Conservation (phyloP, 2,329 filamentous ascomycete genomes). For the Tolypocladium paradoxum region DNA sequence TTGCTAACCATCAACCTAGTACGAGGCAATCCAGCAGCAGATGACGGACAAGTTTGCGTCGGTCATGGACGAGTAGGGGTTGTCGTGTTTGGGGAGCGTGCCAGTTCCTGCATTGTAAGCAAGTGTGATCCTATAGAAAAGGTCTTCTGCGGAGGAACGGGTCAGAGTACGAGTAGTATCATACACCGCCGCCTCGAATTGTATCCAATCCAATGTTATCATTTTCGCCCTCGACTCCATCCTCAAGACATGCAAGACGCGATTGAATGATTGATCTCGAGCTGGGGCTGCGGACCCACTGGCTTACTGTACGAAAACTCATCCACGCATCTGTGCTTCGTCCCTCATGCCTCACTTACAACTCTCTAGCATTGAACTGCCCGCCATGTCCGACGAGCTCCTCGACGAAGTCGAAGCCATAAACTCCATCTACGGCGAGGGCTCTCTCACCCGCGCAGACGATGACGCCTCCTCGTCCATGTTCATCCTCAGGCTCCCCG, state of each 20-base stretch:
- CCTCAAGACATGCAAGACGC: not conserved
- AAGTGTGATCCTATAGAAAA: constrained; percentile 18
- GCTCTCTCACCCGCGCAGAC: constrained; percentile 41
- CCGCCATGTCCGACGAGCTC: constrained; percentile 46
- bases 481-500: constrained; percentile 58
- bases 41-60: constrained; percentile 98
- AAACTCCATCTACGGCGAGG: constrained; percentile 71
- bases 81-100: constrained; percentile 1
- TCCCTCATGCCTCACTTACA: not conserved
- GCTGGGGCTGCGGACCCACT: not conserved
- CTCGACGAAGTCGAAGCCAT: constrained; percentile 69
- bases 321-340: not conserved
- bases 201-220: constrained; percentile 15
- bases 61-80: constrained; percentile 77
- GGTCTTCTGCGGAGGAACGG: constrained; percentile 4
- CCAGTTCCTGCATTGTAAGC: constrained; percentile 8
- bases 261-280: not conserved
- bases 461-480: constrained; percentile 18
- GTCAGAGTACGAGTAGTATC: constrained; percentile 9
- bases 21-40: constrained; percentile 79
- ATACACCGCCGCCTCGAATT: constrained; percentile 13
- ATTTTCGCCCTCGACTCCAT: not conserved
- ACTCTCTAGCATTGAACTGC: not conserved
- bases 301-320: not conserved
- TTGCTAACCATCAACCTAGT: constrained; percentile 46